Conservation (phyloP, 768 basidiomycete genomes). For the Tricholoma bakamatsutake region DNA sequence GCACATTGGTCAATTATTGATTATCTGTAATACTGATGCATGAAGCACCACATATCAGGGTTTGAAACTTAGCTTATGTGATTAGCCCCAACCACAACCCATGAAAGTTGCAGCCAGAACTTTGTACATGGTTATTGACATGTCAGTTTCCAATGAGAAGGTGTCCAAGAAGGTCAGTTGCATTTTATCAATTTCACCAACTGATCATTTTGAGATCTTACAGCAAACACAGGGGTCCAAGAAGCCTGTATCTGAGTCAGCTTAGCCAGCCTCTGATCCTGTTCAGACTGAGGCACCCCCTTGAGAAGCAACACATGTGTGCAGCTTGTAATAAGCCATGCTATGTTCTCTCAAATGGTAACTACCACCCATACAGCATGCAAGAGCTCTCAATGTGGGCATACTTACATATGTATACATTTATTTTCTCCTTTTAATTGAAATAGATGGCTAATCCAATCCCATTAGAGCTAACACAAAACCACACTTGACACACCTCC, state of each 20-base stretch:
- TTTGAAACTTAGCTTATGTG: too few species aligned
- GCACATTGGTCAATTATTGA: too few species aligned
- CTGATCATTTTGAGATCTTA: background rate
- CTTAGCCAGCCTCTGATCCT: too few species aligned
- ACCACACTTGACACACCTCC: too few species aligned
- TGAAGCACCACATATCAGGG: too few species aligned
- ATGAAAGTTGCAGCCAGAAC: too few species aligned
- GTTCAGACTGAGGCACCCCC: background rate
- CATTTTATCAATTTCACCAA: background rate
- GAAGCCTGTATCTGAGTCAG: background rate
- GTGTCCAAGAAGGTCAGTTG: background rate
- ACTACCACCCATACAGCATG: background rate
- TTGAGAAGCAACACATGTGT: constrained; percentile 8
- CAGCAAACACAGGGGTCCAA: background rate
- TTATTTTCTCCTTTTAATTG: background rate
- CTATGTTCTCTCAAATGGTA: constrained; percentile 2
- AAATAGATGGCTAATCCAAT: too few species aligned
- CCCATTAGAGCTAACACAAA: background rate
- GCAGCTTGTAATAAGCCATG: constrained; percentile 8
- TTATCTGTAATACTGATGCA: too few species aligned
- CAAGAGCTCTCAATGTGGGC: constrained; percentile 1
- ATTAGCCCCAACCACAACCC: too few species aligned
- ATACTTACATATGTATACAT: background rate
- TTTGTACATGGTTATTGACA: too few species aligned
- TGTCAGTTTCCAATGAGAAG: background rate